phyloP scores from a whole-genome alignment of 148 eudicot genomes.

The Simmondsia chinensis region DNA sequence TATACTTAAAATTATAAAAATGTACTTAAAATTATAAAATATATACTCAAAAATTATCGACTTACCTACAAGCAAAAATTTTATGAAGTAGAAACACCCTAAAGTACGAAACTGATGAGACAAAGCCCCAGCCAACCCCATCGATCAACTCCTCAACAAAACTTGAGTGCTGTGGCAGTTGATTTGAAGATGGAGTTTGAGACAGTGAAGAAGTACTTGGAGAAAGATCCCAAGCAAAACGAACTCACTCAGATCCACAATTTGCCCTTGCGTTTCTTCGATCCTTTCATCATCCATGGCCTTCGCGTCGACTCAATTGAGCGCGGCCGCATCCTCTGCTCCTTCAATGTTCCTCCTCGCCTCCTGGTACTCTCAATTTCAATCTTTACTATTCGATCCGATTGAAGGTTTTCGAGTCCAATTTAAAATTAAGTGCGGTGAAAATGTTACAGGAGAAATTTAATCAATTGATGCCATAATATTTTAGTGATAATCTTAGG shows the following conservation, averaged over 20 bases:
- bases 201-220: constrained; percentile 38
- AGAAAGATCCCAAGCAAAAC: constrained; percentile 26
- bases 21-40: too few species aligned
- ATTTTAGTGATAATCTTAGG: not conserved
- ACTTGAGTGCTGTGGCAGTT: too few species aligned
- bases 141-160: too few species aligned
- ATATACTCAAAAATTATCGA: not conserved
- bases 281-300: constrained; percentile 46
- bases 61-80: not conserved
- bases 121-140: too few species aligned
- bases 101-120: too few species aligned
- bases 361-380: constrained; percentile 34
- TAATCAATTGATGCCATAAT: too few species aligned
- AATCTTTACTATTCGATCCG: not conserved
- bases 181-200: constrained; percentile 55
- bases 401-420: too few species aligned
- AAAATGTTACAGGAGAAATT: too few species aligned
- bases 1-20: too few species aligned
- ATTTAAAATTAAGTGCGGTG: too few species aligned
- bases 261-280: constrained; percentile 52
- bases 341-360: constrained; percentile 64
- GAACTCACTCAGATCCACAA: constrained; percentile 42
- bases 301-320: constrained; percentile 35
- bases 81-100: too few species aligned
- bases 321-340: constrained; percentile 57